Evolutionary conservation across 1,284 basidiomycete species (phyloP), one percentile per base, ranked within the genome.

Genomic region (Grifola frondosa): DNA sequence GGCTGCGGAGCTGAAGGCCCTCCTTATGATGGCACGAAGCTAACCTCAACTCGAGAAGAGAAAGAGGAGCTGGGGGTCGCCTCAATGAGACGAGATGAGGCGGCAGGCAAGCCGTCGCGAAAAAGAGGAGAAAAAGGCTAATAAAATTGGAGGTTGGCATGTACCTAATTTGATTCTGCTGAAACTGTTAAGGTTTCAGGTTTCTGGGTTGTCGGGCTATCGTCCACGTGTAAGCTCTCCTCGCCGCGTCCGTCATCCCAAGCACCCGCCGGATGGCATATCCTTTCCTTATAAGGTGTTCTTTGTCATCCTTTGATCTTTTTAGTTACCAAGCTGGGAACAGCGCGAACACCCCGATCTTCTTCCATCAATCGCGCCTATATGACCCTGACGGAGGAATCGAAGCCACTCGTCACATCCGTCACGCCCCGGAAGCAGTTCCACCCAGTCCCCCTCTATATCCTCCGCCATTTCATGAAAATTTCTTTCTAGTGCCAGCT

Each of bases 131-230:
- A 48, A 48, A 46, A 49, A 46, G 43, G 37, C 44, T 38, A 42
- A 53, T 53, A 55, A 56, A 51, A 56, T 52, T 44, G 32, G 42
- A 48, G 49, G 42, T 43, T 55, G 56, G 40, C 49, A 59, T 56
- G 50, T 46, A 49, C 52, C 44, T 48, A 44, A 60, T 59, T 59
- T 58, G 59, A 59, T 59, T 57, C 54, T 55, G 56, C 51, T 60
- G 57, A 61, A 59, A 60, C 59, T 48, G 34, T 43, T 40, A 22
- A 47, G 20, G 22, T 20, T 21, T 39, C 36, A 44, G 50, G 53
- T 47, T 39, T 37, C 43, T 48, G 32, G 41, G 38, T 46, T 48
- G 53, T 53, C 56, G 52, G 52, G 42, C 34, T 28, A 43, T 38
- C 46, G 51, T 58, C 59, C 60, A 61, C 60, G 60, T 61, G 58